phyloP scores from a whole-genome alignment of 768 basidiomycete species.

The Trametes cingulata region DNA sequence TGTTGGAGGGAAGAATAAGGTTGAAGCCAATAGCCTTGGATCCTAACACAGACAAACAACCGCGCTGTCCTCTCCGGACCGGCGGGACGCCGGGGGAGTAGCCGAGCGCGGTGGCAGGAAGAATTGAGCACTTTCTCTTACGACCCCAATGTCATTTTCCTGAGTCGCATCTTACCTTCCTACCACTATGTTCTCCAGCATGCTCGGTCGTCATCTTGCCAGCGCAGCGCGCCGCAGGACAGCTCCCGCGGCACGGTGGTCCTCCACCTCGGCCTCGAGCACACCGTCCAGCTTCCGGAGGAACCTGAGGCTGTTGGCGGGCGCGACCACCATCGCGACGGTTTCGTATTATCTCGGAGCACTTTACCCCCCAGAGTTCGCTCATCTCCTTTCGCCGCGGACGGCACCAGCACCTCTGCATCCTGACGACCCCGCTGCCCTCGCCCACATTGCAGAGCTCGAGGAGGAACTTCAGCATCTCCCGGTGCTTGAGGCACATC shows the following conservation, averaged over 20 bases:
- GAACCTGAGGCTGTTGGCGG: constrained; percentile 12
- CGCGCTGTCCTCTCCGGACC: not conserved
- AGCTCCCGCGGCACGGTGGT: not conserved
- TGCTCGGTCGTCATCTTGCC: constrained; percentile 4
- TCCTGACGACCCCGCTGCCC: constrained; percentile 58
- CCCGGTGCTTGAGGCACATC: constrained; percentile 53
- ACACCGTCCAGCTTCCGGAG: constrained; percentile 10
- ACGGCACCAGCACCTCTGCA: constrained; percentile 70
- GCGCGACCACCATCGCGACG: constrained; percentile 18
- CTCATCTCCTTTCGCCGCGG: constrained; percentile 74
- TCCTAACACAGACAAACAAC: constrained; percentile 11
- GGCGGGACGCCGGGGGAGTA: not conserved
- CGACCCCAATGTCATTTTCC: not conserved
- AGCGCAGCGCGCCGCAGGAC: not conserved
- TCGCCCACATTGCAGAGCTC: constrained; percentile 56
- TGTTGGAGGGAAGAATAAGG: no score
- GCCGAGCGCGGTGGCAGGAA: not conserved
- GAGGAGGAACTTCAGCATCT: constrained; percentile 72
- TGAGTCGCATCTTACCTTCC: not conserved
- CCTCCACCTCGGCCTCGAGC: constrained; percentile 4
- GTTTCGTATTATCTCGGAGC: constrained; percentile 54
- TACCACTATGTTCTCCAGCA: constrained; percentile 16
- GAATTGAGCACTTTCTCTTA: not conserved
- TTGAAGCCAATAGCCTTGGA: constrained; percentile 8
- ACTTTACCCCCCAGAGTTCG: constrained; percentile 66